A percentile compares a stretch with the other conserved stretches of the same genome.
These are phyloP conservation scores for Thalassiosira hispida DNA, from an alignment of 352 stramenopile species.

Conservation along the genomic window DNA sequence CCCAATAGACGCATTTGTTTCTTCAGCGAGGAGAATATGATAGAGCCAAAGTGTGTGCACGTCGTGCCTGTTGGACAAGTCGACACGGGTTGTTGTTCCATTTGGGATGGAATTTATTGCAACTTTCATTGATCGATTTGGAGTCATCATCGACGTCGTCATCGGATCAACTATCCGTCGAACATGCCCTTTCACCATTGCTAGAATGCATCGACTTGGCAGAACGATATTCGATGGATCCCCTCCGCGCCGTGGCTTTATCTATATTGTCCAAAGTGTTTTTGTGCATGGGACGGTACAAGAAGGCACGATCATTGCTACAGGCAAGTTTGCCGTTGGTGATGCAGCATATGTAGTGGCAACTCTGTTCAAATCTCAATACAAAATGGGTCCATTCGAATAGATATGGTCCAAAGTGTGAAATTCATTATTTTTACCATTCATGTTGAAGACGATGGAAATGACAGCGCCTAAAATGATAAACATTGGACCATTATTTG, in stretches of 20 bases:
- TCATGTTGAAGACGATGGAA: too few relatives aligned
- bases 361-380: too few relatives aligned
- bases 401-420: too few relatives aligned
- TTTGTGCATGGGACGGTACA: conserved; percentile 58
- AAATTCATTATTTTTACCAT: too few relatives aligned
- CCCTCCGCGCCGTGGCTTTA: conserved; percentile 68
- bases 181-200: conserved; percentile 57
- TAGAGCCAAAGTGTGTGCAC: conserved; percentile 23
- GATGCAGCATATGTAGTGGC: conserved; percentile 71
- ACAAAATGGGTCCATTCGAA: too few relatives aligned
- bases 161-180: neutral
- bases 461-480: too few relatives aligned
- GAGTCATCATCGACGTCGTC: conserved; percentile 28
- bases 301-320: conserved; percentile 65
- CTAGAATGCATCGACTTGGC: conserved; percentile 74
- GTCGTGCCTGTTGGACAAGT: conserved; percentile 26
- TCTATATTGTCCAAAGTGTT: conserved; percentile 69
- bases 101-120: conserved; percentile 54
- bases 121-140: conserved; percentile 58
- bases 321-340: conserved; percentile 60
- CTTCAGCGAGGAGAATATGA: conserved; percentile 28
- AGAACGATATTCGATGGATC: conserved; percentile 66
- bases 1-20: conserved; percentile 29
- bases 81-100: conserved; percentile 43
- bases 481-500: too few relatives aligned